Base-by-base conservation (phyloP, 352 stramenopile species). In the Phytopythium sindhum region DNA sequence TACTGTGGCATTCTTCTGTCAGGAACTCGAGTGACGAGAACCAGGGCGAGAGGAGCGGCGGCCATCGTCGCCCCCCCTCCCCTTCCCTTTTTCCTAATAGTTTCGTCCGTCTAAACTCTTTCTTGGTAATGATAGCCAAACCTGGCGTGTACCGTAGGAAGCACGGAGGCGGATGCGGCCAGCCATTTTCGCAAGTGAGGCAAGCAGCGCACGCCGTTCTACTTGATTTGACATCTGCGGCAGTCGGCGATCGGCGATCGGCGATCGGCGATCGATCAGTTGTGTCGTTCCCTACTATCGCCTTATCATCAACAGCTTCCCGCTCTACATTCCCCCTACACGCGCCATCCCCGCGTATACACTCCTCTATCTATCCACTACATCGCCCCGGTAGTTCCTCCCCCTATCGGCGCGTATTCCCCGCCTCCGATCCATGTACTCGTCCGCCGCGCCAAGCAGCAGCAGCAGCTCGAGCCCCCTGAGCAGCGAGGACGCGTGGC, bases 381-480 rank as follows among this genome's bases (percentile, higher is more conserved):
- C 31, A 9, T 9, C 9, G 4, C 31, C 31, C 31, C 31, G 31
- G 31, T 37, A 37, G 31, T 37, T 37, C 9, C 9, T 9, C 9
- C 31, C 31, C 15, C 23, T 17, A 4, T n/a, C n/a, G n/a, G n/a
- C n/a, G 41, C 41, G 14, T 17, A 17, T 21, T 8, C 17, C 41
- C 41, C 41, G 41, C 41, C 41, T 21, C 41, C 41, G 41, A 47
- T 47, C 41, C 44, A 51, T 51, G 44, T 51, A 57, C 29, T 33
- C 53, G 35, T 31, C 53, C 9, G 21, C 51, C 17, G 26, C 31
- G 19, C 28, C 48, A n/a, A 21, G 24, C 23, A n/a, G n/a, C n/a
- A n/a, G n/a, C n/a, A n/a, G 51, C 51, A 26, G 2, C 51, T 26
- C 31, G 26, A 45, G 53, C 19, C 53, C 35, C 21, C 14, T 33